Conservation (phyloP, 1,284 basidiomycete species). For the Trametes sp. region DNA sequence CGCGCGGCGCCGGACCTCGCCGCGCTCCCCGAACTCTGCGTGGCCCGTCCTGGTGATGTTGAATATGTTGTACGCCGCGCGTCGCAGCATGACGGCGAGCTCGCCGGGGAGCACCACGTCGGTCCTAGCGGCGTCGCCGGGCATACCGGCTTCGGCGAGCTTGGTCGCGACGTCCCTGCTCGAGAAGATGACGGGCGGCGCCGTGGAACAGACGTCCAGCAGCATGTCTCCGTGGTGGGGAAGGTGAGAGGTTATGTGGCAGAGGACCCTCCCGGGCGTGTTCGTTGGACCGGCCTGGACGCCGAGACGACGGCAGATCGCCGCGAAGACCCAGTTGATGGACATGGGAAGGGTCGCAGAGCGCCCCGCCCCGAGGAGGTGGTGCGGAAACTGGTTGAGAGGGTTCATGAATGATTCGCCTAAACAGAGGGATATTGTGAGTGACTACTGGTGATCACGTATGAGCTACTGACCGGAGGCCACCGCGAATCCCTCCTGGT, state of each 20-base stretch:
- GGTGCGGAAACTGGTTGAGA: constrained; percentile 65
- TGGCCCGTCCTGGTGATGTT: constrained; percentile 8
- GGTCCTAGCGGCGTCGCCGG: constrained; percentile 26
- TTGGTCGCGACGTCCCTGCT: constrained; percentile 39
- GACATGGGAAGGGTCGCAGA: constrained; percentile 65
- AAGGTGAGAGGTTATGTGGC: constrained; percentile 28
- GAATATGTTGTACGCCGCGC: constrained; percentile 31
- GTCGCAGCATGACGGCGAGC: constrained; percentile 22
- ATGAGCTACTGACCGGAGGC: constrained; percentile 26
- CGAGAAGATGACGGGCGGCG: constrained; percentile 26
- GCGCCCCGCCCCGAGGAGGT: constrained; percentile 54
- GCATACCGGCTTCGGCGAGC: constrained; percentile 42
- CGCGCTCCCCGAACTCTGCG: background rate
- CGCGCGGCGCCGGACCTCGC: constrained; percentile 2
- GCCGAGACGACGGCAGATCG: constrained; percentile 58
- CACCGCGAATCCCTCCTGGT: constrained; percentile 32
- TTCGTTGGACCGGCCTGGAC: constrained; percentile 60
- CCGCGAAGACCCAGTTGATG: constrained; percentile 65
- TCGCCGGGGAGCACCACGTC: constrained; percentile 24
- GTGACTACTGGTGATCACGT: background rate
- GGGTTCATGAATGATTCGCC: constrained; percentile 47
- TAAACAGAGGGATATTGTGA: constrained; percentile 9
- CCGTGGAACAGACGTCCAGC: constrained; percentile 40
- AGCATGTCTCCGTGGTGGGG: constrained; percentile 28
- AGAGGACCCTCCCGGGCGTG: constrained; percentile 59